Conservation (phyloP, 139 green algal species). For the Mesotaenium endlicherianum region DNA sequence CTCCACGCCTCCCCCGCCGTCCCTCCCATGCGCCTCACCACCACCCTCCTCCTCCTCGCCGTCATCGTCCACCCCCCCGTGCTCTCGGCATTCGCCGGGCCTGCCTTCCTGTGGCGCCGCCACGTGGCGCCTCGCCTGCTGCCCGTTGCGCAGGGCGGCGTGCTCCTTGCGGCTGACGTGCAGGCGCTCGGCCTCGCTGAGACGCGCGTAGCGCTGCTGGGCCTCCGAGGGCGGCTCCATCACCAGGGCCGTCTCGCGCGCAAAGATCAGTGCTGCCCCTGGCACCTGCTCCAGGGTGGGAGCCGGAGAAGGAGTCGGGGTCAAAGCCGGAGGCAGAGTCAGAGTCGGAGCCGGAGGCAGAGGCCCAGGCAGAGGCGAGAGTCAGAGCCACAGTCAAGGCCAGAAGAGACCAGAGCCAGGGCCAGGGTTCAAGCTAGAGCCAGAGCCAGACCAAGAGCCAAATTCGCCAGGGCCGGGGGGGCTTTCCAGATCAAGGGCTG, state of each 20-base stretch:
- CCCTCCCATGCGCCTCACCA: background rate
- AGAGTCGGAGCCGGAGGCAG: no score
- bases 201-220: conserved; percentile 29
- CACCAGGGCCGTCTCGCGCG: background rate
- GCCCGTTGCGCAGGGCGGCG: background rate
- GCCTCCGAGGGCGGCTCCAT: conserved; percentile 43
- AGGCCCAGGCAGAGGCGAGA: no score
- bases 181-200: conserved; percentile 15
- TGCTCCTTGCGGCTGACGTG: conserved; percentile 9
- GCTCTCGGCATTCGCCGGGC: no score
- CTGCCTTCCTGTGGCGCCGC: background rate
- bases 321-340: background rate
- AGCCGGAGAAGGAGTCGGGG: background rate
- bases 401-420: no score
- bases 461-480: no score
- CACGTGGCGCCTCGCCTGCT: background rate
- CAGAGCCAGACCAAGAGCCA: no score
- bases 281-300: conserved; percentile 40
- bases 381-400: no score
- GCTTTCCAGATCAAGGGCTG: no score
- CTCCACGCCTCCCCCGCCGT: background rate
- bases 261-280: conserved; percentile 32
- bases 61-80: background rate
- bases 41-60: background rate
- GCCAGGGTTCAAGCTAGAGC: no score